Conservation (phyloP, 2,329 filamentous ascomycete species). For the Cordyceps cicadae region DNA sequence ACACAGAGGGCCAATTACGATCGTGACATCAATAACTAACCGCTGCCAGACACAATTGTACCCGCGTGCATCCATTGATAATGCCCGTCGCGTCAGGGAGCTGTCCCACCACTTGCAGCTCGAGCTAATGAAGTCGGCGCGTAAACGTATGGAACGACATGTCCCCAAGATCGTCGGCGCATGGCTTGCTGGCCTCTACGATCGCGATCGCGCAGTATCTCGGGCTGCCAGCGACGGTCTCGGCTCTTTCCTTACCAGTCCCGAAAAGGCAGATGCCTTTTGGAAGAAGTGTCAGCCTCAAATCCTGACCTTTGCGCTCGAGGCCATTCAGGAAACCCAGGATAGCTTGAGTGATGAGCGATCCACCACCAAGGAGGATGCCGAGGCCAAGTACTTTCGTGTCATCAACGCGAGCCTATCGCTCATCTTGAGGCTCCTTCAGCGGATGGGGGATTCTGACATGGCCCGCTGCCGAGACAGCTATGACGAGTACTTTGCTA, state of each 20-base stretch:
- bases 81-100: conserved; percentile 78
- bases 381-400: conserved; percentile 74
- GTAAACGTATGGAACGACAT: conserved; percentile 76
- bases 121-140: conserved; percentile 51
- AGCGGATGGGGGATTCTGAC: conserved; percentile 41
- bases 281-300: conserved; percentile 74
- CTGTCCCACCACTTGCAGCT: conserved; percentile 69
- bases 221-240: conserved; percentile 72
- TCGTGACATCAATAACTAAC: not conserved
- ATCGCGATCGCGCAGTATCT: conserved; percentile 69
- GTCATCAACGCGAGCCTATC: conserved; percentile 54
- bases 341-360: conserved; percentile 84
- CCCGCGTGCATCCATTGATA: conserved; percentile 83
- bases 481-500: conserved; percentile 59
- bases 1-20: not conserved
- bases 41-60: conserved; percentile 66
- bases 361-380: conserved; percentile 74
- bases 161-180: conserved; percentile 71
- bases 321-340: conserved; percentile 71
- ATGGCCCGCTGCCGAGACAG: conserved; percentile 50
- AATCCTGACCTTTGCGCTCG: conserved; percentile 73
- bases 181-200: conserved; percentile 88
- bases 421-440: conserved; percentile 45
- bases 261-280: conserved; percentile 69
- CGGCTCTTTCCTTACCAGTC: conserved; percentile 63